phyloP scores from a whole-genome alignment of 495 filamentous ascomycete genomes.

The Penicillium cinerascens region DNA sequence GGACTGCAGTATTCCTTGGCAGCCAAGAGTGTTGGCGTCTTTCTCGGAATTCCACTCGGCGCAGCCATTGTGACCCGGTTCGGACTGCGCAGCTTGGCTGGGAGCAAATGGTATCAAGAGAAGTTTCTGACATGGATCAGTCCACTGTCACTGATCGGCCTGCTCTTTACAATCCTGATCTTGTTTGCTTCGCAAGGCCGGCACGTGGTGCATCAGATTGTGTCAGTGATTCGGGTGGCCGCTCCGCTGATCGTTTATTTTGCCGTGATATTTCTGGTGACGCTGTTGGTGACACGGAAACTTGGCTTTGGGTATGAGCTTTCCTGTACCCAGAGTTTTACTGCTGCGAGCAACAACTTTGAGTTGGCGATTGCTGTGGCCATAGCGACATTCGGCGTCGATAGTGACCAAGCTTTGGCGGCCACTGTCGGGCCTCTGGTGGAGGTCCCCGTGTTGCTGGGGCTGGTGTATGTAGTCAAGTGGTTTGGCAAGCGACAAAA shows the following conservation, averaged over 20 bases:
- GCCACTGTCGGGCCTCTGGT: conserved; percentile 64
- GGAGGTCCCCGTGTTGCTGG: conserved; percentile 6
- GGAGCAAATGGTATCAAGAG: conserved; percentile 59
- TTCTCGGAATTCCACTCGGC: conserved; percentile 78
- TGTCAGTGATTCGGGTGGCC: conserved; percentile 72
- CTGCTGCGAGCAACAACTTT: conserved; percentile 93
- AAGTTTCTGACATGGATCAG: conserved; percentile 62
- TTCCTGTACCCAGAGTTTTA: conserved; percentile 79
- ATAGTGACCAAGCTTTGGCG: conserved; percentile 80
- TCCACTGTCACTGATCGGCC: conserved; percentile 75
- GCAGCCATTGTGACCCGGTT: conserved; percentile 75
- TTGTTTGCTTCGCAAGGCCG: conserved; percentile 78
- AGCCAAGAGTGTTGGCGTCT: conserved; percentile 74
- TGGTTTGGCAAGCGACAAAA: conserved; percentile 8
- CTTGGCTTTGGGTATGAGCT: conserved; percentile 69
- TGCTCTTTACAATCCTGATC: conserved; percentile 80
- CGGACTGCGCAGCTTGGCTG: conserved; percentile 45
- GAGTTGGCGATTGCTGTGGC: conserved; percentile 91
- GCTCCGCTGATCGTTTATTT: conserved; percentile 82
- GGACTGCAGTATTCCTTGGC: conserved; percentile 62
- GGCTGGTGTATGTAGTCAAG: conserved; percentile 9
- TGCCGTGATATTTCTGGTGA: conserved; percentile 63
- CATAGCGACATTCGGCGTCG: conserved; percentile 74
- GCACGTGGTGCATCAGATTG: conserved; percentile 79
- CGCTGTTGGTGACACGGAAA: conserved; percentile 52